These are phyloP conservation scores for Wallacemonas collosoma DNA, from an alignment of 208 protist genomes.

Conservation along the genomic window DNA sequence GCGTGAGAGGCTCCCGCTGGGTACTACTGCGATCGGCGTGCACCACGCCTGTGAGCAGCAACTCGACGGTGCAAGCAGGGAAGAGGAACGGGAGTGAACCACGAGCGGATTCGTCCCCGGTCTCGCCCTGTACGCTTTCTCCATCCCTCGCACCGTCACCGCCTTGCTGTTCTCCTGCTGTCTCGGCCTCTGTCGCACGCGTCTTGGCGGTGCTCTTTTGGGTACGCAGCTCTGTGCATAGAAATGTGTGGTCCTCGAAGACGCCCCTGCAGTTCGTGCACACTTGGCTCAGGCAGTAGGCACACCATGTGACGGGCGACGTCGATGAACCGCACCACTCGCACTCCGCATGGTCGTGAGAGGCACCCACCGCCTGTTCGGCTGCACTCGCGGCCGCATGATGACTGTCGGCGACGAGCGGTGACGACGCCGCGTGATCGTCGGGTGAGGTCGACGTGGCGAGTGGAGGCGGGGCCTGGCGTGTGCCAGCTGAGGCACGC, in stretches of 20 bases:
- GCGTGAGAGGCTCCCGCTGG: neutral
- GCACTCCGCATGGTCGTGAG: constrained; percentile 30
- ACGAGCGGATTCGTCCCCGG: neutral
- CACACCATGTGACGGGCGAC: constrained; percentile 32
- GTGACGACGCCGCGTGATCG: neutral
- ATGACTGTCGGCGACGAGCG: neutral
- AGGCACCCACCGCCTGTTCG: neutral
- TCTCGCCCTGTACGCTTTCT: neutral
- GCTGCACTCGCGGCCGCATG: neutral
- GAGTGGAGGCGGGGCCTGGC: neutral
- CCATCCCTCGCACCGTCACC: neutral
- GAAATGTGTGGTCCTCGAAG: constrained; percentile 48
- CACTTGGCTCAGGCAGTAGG: constrained; percentile 41
- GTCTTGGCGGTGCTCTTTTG: neutral
- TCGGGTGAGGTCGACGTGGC: neutral
- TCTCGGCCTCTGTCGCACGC: neutral
- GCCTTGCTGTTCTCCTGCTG: neutral
- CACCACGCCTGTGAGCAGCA: constrained; percentile 24
- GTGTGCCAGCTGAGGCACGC: neutral
- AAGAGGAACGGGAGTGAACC: constrained; percentile 36
- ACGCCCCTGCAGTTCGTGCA: constrained; percentile 42
- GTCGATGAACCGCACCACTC: constrained; percentile 50
- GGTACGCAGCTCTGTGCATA: constrained; percentile 30
- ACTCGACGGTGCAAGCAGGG: constrained; percentile 1
- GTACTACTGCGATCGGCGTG: constrained; percentile 9